These are phyloP conservation scores for Lophium mytilinum DNA, from an alignment of 495 filamentous ascomycete species.

Conservation along the genomic window DNA sequence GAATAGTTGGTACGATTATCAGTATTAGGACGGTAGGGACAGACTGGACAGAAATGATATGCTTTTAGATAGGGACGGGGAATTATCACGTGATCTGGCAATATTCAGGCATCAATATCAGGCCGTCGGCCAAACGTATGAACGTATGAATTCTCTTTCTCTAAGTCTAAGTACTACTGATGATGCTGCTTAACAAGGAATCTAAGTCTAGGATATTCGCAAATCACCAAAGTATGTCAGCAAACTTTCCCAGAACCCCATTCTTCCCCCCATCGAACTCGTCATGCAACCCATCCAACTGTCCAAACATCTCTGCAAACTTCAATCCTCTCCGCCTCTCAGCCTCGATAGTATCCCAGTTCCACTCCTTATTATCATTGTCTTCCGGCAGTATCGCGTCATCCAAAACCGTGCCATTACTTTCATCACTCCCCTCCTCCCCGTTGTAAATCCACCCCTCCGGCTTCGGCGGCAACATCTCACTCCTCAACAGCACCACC, in stretches of 20 bases:
- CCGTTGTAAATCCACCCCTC: conserved; percentile 21
- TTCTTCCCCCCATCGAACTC: conserved; percentile 29
- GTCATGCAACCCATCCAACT: conserved; percentile 31
- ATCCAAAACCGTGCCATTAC: conserved; percentile 8
- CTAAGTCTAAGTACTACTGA: too few species aligned
- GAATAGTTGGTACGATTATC: too few species aligned
- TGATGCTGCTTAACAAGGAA: too few species aligned
- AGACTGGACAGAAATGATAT: too few species aligned
- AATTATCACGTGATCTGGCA: too few species aligned
- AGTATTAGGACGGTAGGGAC: too few species aligned
- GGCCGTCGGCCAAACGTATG: too few species aligned
- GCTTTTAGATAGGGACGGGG: too few species aligned
- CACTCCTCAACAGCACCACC: conserved; percentile 57
- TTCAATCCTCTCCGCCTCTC: conserved; percentile 32
- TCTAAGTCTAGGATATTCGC: too few species aligned
- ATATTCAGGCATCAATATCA: too few species aligned
- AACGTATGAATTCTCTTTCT: too few species aligned
- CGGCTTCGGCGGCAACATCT: conserved; percentile 54
- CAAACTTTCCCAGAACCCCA: conserved; percentile 32
- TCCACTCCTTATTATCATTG: conserved; percentile 26
- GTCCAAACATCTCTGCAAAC: conserved; percentile 31
- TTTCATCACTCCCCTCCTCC: not conserved
- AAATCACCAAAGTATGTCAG: conserved; percentile 29
- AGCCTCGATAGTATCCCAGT: conserved; percentile 35
- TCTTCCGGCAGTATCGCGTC: conserved; percentile 9